Base-by-base conservation (phyloP, 1,284 basidiomycete genomes). In the Fomitopsis schrenkii region DNA sequence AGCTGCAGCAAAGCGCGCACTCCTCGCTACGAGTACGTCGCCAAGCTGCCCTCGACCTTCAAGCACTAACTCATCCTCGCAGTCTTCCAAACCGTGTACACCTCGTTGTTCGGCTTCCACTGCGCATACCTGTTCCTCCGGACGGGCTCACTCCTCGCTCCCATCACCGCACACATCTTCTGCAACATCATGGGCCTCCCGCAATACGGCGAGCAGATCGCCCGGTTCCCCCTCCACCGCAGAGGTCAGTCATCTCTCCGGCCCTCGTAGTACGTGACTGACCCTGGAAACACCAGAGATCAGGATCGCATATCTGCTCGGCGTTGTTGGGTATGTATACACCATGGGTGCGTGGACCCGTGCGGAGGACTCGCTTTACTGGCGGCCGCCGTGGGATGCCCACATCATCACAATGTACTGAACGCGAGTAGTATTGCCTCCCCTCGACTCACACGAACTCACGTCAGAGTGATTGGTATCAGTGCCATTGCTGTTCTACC, bases 121-220 rank as follows among this genome's bases (percentile, higher is more conserved):
- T 90, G 89, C 19, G 84, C 93, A 7, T 97, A 88, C 72, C 80
- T 98, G 33, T 95, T 94, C 75, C 78, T 98, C 2, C 84, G 92
- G 53, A 93, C 94, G 2, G 87, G 88, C 70, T 83, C 83, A 62
- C 76, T 87, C 56, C 70, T 83, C 28, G 81, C 85, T 0, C 80
- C 93, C 0, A 79, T 95, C 58, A 74, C 83, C 36, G 84, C 93
- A 0, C 97, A 99, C 74, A 77, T 91, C 3, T 95, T 95, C 70
- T 98, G 97, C 79, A 99, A 99, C 72, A 72, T 91, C 52, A 96
- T 98, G 94, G 96, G 96, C 1, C 68, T 96, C n/a, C 94, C 94
- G 9, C 79, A 80, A 17, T 75, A 79, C 26, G 67, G 58, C 1
- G 68, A 69, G 36, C 82, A 80, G 30, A 64, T 82, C 4, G 55